A percentile compares a stretch with the other conserved stretches of the same genome.
phyloP scores from a whole-genome alignment of 805 yeast genomes.

The Wickerhamiella siamensis region DNA sequence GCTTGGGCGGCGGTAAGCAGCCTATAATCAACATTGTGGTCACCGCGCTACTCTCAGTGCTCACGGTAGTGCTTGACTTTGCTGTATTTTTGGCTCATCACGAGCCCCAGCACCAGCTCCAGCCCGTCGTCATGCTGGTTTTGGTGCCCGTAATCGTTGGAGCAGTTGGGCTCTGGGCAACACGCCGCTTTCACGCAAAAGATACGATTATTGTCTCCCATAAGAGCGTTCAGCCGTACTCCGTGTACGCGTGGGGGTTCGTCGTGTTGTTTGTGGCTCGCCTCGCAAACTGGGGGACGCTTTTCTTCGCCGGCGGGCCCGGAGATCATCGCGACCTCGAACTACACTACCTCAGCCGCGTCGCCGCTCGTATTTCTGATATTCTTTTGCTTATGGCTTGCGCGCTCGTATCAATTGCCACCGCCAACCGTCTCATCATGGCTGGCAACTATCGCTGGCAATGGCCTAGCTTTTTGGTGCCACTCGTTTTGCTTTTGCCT shows the following conservation, averaged over 20 bases:
- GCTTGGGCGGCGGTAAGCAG: conserved; percentile 13
- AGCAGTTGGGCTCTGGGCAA: not conserved
- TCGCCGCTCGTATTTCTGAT: conserved; percentile 1
- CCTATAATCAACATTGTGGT: not conserved
- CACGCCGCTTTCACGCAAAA: not conserved
- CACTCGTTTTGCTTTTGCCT: conserved; percentile 6
- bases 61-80: not conserved
- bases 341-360: conserved; percentile 6
- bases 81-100: not conserved
- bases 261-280: not conserved
- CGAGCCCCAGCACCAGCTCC: not conserved
- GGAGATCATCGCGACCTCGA: not conserved
- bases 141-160: not conserved
- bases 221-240: not conserved
- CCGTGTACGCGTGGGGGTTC: not conserved
- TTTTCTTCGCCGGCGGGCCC: not conserved
- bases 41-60: not conserved
- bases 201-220: not conserved
- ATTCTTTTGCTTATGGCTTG: conserved; percentile 4
- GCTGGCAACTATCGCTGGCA: conserved; percentile 14
- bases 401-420: conserved; percentile 12
- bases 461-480: conserved; percentile 13
- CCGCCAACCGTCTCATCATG: conserved; percentile 12
- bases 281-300: not conserved
- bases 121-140: not conserved